Base-by-base conservation (phyloP, 352 stramenopile species). In the Phytophthora citricola region DNA sequence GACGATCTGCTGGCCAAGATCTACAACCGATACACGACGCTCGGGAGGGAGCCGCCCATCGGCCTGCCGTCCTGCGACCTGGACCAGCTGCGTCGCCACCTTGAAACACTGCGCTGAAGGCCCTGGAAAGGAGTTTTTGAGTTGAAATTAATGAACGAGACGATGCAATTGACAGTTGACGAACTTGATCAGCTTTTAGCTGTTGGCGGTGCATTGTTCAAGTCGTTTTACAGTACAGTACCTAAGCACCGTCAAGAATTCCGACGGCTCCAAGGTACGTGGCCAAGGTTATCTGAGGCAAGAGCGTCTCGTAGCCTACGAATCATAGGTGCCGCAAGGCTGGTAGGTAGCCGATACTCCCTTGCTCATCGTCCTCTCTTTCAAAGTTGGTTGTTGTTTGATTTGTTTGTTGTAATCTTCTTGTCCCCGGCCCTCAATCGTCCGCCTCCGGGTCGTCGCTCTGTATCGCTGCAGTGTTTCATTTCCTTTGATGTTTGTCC, bases 1-100 rank as follows among this genome's bases (percentile, higher is more conserved):
- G 89, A 95, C 48, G 89, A 95, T 17, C 71, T 96, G 12, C 66
- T 96, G 4, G 87, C 84, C n/a, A 89, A 75, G 56, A 87, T 96
- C 53, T 85, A 87, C 62, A 92, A 90, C 59, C 63, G 78, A 31
- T 96, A 96, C 75, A 78, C 76, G n/a, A 77, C 61, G 45, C 69
- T 94, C 53, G 85, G 86, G 5, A 81, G 86, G 43, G 89, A 96
- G 36, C 77, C 86, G 52, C 87, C 89, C 12, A 94, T 96, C 51
- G 89, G 89, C 0, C 76, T 96, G 51, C 80, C 79, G 22, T 91
- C 85, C 11, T 94, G 85, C 75, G 79, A 92, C 57, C 29, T 94
- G 41, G 73, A 92, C 47, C 84, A 94, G 63, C 76, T 96, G 58
- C 78, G 78, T 27, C 78, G 81, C 36, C 88, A 96, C 78, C 75